Conservation (phyloP, 495 filamentous ascomycete species). For the Pyrenopolyporus hunteri region DNA sequence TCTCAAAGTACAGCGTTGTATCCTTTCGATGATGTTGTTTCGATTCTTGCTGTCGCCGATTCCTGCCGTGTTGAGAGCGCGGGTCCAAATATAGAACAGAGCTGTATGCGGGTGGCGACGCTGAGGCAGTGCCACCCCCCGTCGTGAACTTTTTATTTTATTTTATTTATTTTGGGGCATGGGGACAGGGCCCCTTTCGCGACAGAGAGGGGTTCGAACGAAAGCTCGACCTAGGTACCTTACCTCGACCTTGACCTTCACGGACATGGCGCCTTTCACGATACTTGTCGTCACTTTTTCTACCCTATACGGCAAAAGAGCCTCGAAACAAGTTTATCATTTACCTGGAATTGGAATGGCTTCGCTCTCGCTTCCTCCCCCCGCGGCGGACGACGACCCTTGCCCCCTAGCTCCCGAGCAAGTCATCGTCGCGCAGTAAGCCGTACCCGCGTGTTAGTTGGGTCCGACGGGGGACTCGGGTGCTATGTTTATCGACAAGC, state of each 20-base stretch:
- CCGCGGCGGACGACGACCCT: constrained; percentile 4
- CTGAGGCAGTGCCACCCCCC: constrained; percentile 37
- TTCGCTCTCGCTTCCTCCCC: neutral
- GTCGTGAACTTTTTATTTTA: constrained; percentile 6
- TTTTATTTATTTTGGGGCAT: neutral
- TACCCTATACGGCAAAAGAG: constrained; percentile 5
- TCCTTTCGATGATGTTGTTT: constrained; percentile 24
- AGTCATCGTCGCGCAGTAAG: constrained; percentile 14
- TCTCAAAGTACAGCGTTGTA: constrained; percentile 11
- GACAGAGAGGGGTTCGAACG: neutral
- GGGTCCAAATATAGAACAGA: constrained; percentile 38
- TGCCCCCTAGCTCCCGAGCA: constrained; percentile 3
- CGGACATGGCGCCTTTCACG: no score
- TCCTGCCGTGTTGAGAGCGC: constrained; percentile 19
- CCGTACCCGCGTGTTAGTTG: neutral
- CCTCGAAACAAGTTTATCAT: constrained; percentile 21
- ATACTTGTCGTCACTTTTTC: neutral
- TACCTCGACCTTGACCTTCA: no score
- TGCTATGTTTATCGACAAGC: constrained; percentile 7
- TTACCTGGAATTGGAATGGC: neutral
- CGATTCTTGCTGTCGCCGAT: constrained; percentile 21
- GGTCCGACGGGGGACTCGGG: constrained; percentile 17
- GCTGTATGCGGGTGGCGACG: constrained; percentile 31
- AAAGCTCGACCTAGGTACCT: neutral
- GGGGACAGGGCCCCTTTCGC: neutral